A percentile compares a stretch with the other conserved stretches of the same genome.
phyloP scores from a whole-genome alignment of 371 early-diverging fungal genomes.

The Antonospora locustae region DNA sequence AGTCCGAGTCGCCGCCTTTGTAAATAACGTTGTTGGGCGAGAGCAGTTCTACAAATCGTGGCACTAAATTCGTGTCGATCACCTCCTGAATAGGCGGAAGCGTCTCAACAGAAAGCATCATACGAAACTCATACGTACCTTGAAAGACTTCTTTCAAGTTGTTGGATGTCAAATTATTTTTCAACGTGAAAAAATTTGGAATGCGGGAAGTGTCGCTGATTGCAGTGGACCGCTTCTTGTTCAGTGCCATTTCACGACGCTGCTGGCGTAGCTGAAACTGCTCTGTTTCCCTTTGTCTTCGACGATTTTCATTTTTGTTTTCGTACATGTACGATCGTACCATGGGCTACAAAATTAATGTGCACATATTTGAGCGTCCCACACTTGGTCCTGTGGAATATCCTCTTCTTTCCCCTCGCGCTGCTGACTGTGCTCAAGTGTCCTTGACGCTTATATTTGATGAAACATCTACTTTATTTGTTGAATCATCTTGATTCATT shows the following conservation, averaged over 20 bases:
- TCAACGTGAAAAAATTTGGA: conserved; percentile 33
- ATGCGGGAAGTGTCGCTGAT: conserved; percentile 7
- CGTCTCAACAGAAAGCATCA: conserved; percentile 81
- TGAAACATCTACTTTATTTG: too few relatives aligned
- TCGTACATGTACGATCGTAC: conserved; percentile 44
- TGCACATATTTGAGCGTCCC: too few relatives aligned
- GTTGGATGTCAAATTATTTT: conserved; percentile 24
- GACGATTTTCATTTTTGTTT: conserved; percentile 28
- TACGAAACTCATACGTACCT: conserved; percentile 78
- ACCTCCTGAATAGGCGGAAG: conserved; percentile 94
- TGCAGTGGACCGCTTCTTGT: conserved; percentile 43
- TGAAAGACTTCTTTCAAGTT: conserved; percentile 54
- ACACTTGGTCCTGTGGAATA: too few relatives aligned
- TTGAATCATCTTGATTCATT: too few relatives aligned
- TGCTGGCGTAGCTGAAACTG: conserved; percentile 49
- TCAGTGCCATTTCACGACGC: conserved; percentile 49
- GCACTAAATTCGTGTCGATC: conserved; percentile 76
- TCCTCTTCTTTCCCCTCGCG: too few relatives aligned
- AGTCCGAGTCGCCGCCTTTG: not conserved
- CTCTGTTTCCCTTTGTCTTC: conserved; percentile 35
- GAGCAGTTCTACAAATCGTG: conserved; percentile 81
- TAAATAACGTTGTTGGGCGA: conserved; percentile 60
- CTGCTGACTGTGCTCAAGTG: too few relatives aligned
- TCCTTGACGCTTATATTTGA: too few relatives aligned
- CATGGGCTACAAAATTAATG: conserved; percentile 13